Evolutionary conservation across 805 yeast species (phyloP).

Genomic region (Wickerhamiella brachini): DNA sequence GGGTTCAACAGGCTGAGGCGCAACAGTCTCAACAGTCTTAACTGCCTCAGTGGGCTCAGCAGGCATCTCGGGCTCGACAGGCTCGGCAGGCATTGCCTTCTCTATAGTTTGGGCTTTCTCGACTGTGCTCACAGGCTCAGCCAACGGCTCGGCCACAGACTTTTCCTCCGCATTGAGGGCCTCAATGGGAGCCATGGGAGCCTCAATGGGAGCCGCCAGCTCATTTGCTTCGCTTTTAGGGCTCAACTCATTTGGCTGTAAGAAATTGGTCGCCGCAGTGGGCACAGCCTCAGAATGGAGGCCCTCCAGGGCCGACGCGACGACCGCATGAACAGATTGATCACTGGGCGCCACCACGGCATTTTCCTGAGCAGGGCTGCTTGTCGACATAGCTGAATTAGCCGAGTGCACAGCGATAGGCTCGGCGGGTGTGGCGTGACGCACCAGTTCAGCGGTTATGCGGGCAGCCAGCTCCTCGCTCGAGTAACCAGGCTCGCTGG

Average conservation of each 20-base stretch:
- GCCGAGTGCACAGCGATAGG: neutral
- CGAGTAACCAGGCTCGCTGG: neutral
- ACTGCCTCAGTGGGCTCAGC: neutral
- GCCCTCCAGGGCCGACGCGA: neutral
- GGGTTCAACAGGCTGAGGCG: no score
- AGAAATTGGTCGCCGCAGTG: neutral
- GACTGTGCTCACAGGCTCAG: no score
- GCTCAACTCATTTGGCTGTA: neutral
- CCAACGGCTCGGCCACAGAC: no score
- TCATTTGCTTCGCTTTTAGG: neutral
- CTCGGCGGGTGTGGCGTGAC: neutral
- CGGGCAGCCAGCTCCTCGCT: slow-evolving; percentile 1
- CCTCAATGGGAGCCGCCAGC: no score
- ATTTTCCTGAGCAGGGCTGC: neutral
- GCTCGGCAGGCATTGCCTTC: neutral
- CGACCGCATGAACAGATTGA: neutral
- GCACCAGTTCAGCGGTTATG: neutral
- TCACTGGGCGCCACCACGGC: neutral
- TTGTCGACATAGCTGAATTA: neutral
- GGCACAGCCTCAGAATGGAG: neutral
- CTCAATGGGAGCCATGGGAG: no score
- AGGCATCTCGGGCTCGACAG: neutral
- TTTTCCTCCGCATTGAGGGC: no score
- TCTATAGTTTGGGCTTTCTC: no score
- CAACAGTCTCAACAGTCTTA: neutral